These are phyloP conservation scores for Mortierella sp. DNA, from an alignment of 371 early-diverging fungal species.

Conservation along the genomic window DNA sequence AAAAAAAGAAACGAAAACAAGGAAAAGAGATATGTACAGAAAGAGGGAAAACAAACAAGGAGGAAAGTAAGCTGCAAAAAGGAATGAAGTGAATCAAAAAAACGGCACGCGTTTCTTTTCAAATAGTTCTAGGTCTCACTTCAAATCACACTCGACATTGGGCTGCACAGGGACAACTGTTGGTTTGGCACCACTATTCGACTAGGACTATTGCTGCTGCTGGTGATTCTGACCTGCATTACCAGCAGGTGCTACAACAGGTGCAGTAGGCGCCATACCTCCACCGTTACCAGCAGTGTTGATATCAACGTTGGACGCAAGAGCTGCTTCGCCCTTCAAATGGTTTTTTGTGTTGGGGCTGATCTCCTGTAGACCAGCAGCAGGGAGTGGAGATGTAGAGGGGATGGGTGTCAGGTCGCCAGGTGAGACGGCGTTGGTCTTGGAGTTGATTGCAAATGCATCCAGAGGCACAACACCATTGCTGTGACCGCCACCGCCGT, in stretches of 20 bases:
- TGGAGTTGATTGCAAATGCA: neutral
- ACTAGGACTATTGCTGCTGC: neutral
- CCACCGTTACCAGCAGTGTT: neutral
- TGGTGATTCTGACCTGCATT: neutral
- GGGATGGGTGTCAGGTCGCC: neutral
- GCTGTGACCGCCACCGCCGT: neutral
- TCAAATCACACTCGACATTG: neutral
- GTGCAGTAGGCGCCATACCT: neutral
- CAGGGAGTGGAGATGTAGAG: neutral
- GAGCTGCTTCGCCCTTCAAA: neutral
- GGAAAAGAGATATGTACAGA: neutral
- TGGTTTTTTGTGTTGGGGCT: neutral
- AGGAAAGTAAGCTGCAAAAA: no score
- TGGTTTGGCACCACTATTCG: neutral
- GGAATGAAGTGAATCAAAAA: neutral
- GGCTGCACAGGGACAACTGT: neutral
- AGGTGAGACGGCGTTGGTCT: neutral
- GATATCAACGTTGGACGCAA: neutral
- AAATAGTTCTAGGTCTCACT: neutral
- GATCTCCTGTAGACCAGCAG: neutral
- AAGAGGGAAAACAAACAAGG: neutral
- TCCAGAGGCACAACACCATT: neutral
- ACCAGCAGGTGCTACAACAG: neutral
- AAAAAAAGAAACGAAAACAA: neutral
- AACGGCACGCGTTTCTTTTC: neutral